Base-by-base conservation (phyloP, 2,329 filamentous ascomycete genomes). In the Cryphonectria nitschkei region DNA sequence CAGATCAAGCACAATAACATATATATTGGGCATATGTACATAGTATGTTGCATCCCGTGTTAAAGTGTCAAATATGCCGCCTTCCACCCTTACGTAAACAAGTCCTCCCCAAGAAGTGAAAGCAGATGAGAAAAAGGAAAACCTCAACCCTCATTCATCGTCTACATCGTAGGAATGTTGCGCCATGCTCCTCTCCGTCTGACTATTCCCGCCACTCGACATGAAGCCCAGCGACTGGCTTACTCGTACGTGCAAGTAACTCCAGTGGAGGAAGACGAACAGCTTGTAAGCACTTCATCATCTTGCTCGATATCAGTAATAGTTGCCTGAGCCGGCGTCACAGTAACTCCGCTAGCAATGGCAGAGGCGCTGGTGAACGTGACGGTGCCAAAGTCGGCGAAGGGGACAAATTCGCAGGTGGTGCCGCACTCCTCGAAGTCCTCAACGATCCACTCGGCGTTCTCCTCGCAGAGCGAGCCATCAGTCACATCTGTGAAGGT, bases 221-320 rank as follows among this genome's bases (percentile, higher is more conserved):
- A 52, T 26, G 7, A 8, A 7, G 9, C 37, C 34, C 37, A 39
- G 9, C 13, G 13, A 1, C 32, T n/a, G 26, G 11, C 34, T 32
- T 62, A 68, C 29, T 14, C 41, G 74, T 90, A 90, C 1, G 69
- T 70, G 72, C 76, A 77, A 9, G 72, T 61, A 6, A 77, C 76
- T 6, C 67, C 61, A 14, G 65, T 73, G 1, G 72, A 70, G 1
- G 72, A 68, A 14, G 71, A 69, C 13, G 72, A 73, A 73, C 76
- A 77, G 26, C 37, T 43, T 7, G 77, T 78, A 34, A 75, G 90
- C 41, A 92, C 83, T 63, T 82, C 88, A 81, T 92, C 88, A 81
- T 93, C 85, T 78, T 91, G 89, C 29, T 87, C 79, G 76, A 92
- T 78, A 78, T 89, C 88, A 14, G 90, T 92, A 56, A 94, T 82